Base-by-base conservation (phyloP, 257 asterid species). In the Solanum bukasovii region DNA sequence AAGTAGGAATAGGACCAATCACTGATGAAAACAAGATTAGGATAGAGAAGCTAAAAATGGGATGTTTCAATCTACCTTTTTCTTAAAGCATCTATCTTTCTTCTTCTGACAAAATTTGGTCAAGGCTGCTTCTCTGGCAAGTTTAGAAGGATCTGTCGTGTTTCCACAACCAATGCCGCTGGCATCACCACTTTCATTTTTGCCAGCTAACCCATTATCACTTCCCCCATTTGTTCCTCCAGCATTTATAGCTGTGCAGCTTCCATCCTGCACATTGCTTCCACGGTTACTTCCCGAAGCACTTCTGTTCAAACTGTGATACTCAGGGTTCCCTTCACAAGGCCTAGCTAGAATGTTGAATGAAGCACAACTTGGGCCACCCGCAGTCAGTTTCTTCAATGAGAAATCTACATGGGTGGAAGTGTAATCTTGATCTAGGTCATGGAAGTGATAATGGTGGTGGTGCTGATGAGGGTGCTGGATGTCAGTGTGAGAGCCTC, bases 51-150 rank as follows among this genome's bases (percentile, higher is more conserved):
- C 12, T 31, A 35, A 18, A 86, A 81, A 74, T 46, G 85, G 38
- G 31, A 49, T 82, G 71, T 31, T 13, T 68, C 49, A 63, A 35
- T 44, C 29, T 92, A 95, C 99, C 99, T 93, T 93, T 90, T 92
- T 94, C 90, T 87, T 87, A 77, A 90, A 94, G 92, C 96, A 94
- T 93, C 96, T 93, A 68, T 92, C 97, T 79, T 93, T 95, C 88
- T 95, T 94, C 94, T 95, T 93, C 89, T 88, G 95, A 42, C 92
- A 94, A 90, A 94, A 94, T 92, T 94, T 95, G 92, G 90, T 89
- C 91, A 96, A 89, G 84, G 98, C 95, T 85, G 98, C 98, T 89
- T 85, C 92, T 75, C 96, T 88, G 44, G 96, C 92, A 88, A 91
- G 90, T 91, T 88, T 94, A 88, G 89, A 92, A 82, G 90, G 94